phyloP scores from a whole-genome alignment of 306 rosid genomes.

The Aeschynomene evenia region DNA sequence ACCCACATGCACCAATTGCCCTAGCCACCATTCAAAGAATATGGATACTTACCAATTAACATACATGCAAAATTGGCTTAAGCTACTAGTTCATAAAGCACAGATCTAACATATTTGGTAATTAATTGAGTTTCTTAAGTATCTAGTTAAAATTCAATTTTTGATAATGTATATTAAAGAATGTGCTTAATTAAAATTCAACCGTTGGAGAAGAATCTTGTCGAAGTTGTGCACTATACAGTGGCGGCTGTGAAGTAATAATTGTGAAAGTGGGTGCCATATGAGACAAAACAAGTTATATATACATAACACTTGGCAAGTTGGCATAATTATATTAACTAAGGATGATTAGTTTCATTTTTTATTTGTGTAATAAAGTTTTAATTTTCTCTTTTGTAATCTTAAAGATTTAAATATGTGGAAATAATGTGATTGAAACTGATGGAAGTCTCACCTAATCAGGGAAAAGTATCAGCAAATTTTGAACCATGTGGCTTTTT shows the following conservation, averaged over 20 bases:
- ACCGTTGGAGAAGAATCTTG: constrained; percentile 11
- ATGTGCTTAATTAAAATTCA: not conserved
- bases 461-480: not conserved
- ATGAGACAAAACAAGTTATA: no score
- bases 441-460: not conserved
- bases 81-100: no score
- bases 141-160: no score
- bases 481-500: not conserved
- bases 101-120: no score
- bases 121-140: no score
- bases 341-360: not conserved
- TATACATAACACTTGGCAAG: not conserved
- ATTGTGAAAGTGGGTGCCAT: no score
- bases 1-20: constrained; percentile 27
- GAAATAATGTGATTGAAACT: not conserved
- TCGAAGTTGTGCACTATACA: not conserved
- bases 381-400: not conserved
- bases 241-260: constrained; percentile 4
- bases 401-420: not conserved
- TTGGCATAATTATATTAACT: no score
- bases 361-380: not conserved
- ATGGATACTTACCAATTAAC: no score
- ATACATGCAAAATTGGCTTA: no score
- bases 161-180: no score
- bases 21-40: constrained; percentile 55